Base-by-base conservation (phyloP, 352 stramenopile species). In the Phytophthora chlamydospora region DNA sequence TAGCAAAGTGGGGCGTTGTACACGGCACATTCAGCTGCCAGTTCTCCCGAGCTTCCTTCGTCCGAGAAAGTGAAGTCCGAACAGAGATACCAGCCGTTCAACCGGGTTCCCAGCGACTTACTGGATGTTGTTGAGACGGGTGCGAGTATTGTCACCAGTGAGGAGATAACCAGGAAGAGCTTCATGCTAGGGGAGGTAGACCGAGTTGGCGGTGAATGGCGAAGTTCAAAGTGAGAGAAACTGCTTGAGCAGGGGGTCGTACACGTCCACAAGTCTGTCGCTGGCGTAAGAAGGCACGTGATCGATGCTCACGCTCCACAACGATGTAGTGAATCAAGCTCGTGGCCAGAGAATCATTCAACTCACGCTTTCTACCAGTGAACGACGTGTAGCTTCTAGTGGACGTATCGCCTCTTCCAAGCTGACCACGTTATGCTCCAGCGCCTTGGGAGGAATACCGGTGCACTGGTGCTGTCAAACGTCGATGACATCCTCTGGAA, bases 1-100 rank as follows among this genome's bases (percentile, higher is more conserved):
- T 80, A 65, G 49, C 71, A 75, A 39, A 75, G 34, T 17, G 71
- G 71, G 11, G 66, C 58, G 4, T 51, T 59, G 56, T 76, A 69
- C n/a, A 63, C 41, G 27, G 63, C 71, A 38, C 71, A 80, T 21
- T 80, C 55, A 2, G 68, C 58, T 3, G 29, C 39, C 5, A 56
- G n/a, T 11, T 35, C 31, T 16, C 31, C 36, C 2, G 34, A 11
- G 31, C 11, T 34, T 2, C 53, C 60, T 24, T 24, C 21, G 21
- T 24, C 21, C 21, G 21, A 24, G 21, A 24, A 24, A 24, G 21
- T 24, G 3, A 24, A 24, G 1, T 24, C 21, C 1, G 21, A 24
- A 3, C 21, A 24, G 21, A 24, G 21, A 24, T 24, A 24, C 21
- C 21, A 24, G 21, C 21, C 21, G 3, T 24, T 24, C 21, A 24